These are phyloP conservation scores for Penicillium coprophilum DNA, from an alignment of 495 filamentous ascomycete species.

Conservation along the genomic window DNA sequence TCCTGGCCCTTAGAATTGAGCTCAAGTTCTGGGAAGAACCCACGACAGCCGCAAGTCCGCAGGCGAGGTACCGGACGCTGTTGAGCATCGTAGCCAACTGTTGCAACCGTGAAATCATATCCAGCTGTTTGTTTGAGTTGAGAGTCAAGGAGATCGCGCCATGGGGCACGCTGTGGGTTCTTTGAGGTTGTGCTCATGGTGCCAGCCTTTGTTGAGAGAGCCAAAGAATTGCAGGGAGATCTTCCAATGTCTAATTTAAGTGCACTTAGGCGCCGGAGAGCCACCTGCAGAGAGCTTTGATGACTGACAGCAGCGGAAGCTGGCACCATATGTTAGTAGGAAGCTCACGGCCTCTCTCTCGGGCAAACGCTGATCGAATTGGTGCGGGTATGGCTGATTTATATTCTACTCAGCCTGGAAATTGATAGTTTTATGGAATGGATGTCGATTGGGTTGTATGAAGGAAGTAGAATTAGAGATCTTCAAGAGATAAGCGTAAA, in stretches of 20 bases:
- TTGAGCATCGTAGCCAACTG: conserved; percentile 50
- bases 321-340: background rate
- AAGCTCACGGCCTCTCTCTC: background rate
- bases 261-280: background rate
- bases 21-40: conserved; percentile 68
- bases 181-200: conserved; percentile 4
- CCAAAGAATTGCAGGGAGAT: background rate
- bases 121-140: conserved; percentile 61
- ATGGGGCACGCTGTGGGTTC: conserved; percentile 50
- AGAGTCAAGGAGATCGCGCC: conserved; percentile 64
- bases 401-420: background rate
- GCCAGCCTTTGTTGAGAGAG: too few relatives aligned
- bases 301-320: background rate
- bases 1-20: conserved; percentile 54
- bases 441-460: background rate
- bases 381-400: background rate
- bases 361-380: background rate
- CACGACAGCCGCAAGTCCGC: conserved; percentile 72
- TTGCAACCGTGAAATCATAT: conserved; percentile 71
- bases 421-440: too few relatives aligned
- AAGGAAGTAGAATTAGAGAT: background rate
- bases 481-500: conserved; percentile 10
- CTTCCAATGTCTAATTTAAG: background rate
- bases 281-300: background rate
- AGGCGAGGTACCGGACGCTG: conserved; percentile 53